These are phyloP conservation scores for Marasmius oreades DNA, from an alignment of 1,284 basidiomycete genomes.

Conservation along the genomic window DNA sequence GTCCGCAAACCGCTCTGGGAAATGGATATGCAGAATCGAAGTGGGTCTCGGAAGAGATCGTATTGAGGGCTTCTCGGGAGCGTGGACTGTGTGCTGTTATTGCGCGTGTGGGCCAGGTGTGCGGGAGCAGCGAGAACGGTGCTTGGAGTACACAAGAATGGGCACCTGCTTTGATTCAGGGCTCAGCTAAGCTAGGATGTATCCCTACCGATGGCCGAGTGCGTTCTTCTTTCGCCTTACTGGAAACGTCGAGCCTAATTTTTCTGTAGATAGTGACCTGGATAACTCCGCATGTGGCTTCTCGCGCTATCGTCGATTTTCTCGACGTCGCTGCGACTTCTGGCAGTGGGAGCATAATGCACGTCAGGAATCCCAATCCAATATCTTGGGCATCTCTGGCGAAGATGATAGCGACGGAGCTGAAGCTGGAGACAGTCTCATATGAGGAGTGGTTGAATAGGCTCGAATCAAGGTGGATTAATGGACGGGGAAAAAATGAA, in stretches of 20 bases:
- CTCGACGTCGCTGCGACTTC: not conserved
- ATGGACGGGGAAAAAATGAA: not conserved
- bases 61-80: slow-evolving; percentile 20
- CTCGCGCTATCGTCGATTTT: not conserved
- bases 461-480: not conserved
- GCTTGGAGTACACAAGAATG: slow-evolving; percentile 42
- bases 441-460: slow-evolving; percentile 3
- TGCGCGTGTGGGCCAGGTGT: slow-evolving; percentile 37
- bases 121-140: slow-evolving; percentile 31
- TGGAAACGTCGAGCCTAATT: not conserved
- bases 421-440: slow-evolving; percentile 1
- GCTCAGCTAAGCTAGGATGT: slow-evolving; percentile 23
- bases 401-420: not conserved
- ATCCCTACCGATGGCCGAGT: slow-evolving; percentile 28
- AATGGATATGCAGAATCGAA: slow-evolving; percentile 40
- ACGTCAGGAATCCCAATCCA: not conserved
- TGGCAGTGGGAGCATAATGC: not conserved
- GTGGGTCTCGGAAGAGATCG: slow-evolving; percentile 40
- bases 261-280: not conserved
- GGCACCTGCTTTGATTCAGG: slow-evolving; percentile 39
- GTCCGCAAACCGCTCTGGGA: slow-evolving; percentile 21
- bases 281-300: not conserved
- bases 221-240: slow-evolving; percentile 14
- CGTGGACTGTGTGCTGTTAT: slow-evolving; percentile 24
- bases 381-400: not conserved